Evolutionary conservation across 164 flowering plant species (phyloP).

Genomic region (Sextonia rubra): DNA sequence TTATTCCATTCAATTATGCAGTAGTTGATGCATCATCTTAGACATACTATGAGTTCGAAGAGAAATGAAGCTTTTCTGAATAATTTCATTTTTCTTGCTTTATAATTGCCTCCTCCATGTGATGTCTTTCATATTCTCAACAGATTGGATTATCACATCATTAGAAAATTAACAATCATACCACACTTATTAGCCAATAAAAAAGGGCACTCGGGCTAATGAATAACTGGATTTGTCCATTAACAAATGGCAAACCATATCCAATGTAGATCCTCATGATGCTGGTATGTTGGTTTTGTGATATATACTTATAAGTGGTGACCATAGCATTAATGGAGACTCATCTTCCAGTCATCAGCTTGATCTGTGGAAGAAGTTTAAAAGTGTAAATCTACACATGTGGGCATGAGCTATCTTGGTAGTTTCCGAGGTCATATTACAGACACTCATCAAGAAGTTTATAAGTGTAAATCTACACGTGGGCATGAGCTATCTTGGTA

Average conservation of each 20-base stretch:
- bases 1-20: too few species aligned
- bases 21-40: too few species aligned
- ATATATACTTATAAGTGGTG: constrained; percentile 18
- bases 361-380: constrained; percentile 13
- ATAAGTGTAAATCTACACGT: too few species aligned
- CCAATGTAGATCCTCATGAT: constrained; percentile 40
- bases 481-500: constrained; percentile 29
- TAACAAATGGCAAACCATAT: constrained; percentile 27
- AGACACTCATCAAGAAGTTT: constrained; percentile 30
- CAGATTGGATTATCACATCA: not conserved
- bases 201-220: constrained; percentile 7
- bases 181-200: constrained; percentile 6
- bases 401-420: constrained; percentile 28
- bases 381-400: constrained; percentile 28
- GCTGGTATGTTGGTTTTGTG: constrained; percentile 38
- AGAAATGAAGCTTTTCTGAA: too few species aligned
- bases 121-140: too few species aligned
- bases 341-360: not conserved
- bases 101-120: too few species aligned
- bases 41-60: too few species aligned
- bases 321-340: constrained; percentile 21
- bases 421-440: constrained; percentile 41
- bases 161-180: constrained; percentile 5
- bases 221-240: constrained; percentile 16
- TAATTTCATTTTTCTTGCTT: too few species aligned